Evolutionary conservation across 2,329 filamentous ascomycete genomes (phyloP).

Genomic region (Tolypocladium ovalisporum): DNA sequence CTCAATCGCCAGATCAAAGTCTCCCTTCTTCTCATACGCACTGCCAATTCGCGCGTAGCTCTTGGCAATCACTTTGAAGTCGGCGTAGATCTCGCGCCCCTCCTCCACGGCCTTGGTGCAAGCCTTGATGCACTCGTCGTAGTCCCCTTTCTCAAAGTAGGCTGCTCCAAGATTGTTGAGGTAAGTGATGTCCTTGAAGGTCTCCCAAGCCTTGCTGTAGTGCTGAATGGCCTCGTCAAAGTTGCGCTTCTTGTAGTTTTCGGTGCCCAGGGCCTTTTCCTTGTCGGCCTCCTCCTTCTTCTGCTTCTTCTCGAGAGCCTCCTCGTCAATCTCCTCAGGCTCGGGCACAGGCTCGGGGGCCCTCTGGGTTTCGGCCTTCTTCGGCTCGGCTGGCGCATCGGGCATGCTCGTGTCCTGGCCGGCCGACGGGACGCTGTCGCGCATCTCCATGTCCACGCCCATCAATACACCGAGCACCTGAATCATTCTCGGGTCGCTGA

Average conservation of each 20-base stretch:
- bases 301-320: constrained; percentile 72
- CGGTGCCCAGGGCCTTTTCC: constrained; percentile 88
- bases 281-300: constrained; percentile 88
- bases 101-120: constrained; percentile 86
- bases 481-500: constrained; percentile 84
- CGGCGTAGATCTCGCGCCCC: constrained; percentile 78
- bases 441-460: constrained; percentile 74
- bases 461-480: constrained; percentile 89
- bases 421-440: constrained; percentile 21
- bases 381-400: constrained; percentile 40
- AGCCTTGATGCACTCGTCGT: constrained; percentile 71
- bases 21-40: constrained; percentile 84
- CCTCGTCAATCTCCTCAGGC: constrained; percentile 67
- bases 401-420: constrained; percentile 62
- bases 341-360: constrained; percentile 44
- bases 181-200: constrained; percentile 94
- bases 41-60: constrained; percentile 91
- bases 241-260: constrained; percentile 95
- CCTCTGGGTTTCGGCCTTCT: constrained; percentile 41
- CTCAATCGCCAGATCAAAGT: constrained; percentile 68
- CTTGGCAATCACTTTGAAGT: constrained; percentile 98
- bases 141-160: constrained; percentile 93
- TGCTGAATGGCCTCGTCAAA: constrained; percentile 92
- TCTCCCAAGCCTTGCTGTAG: constrained; percentile 90
- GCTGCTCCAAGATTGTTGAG: constrained; percentile 93